These are phyloP conservation scores for Daldinia sp. DNA, from an alignment of 2,329 filamentous ascomycete species.

Conservation along the genomic window DNA sequence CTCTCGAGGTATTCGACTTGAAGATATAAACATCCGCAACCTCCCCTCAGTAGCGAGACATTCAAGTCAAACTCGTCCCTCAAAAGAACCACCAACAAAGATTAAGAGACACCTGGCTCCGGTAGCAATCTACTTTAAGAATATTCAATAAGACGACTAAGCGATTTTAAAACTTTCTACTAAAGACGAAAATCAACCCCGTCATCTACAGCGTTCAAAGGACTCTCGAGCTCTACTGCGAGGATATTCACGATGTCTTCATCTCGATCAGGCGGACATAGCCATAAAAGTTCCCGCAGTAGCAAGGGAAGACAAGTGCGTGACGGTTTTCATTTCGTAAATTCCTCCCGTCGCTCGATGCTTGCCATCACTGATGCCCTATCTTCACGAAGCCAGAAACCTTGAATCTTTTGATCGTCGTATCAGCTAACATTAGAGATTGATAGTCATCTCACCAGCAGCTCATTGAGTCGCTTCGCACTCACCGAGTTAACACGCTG, in stretches of 20 bases:
- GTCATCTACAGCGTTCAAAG: background rate
- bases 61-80: conserved; percentile 10
- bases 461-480: conserved; percentile 72
- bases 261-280: conserved; percentile 45
- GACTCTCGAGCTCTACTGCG: background rate
- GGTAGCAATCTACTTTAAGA: background rate
- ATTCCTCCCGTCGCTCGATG: conserved; percentile 17
- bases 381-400: background rate
- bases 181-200: background rate
- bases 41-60: background rate
- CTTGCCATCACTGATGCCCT: conserved; percentile 4
- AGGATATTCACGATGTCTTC: conserved; percentile 47
- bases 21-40: conserved; percentile 37
- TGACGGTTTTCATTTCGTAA: conserved; percentile 50
- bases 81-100: background rate
- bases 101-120: background rate
- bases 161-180: background rate
- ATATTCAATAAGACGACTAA: background rate
- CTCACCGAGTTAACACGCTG: conserved; percentile 79
- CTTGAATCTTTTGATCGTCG: background rate
- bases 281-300: conserved; percentile 44
- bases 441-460: conserved; percentile 57
- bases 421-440: conserved; percentile 13
- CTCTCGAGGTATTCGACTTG: conserved; percentile 1
- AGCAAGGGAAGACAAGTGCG: conserved; percentile 51